These are phyloP conservation scores for Psilocybe mexicana DNA, from an alignment of 1,284 basidiomycete genomes.

Conservation along the genomic window DNA sequence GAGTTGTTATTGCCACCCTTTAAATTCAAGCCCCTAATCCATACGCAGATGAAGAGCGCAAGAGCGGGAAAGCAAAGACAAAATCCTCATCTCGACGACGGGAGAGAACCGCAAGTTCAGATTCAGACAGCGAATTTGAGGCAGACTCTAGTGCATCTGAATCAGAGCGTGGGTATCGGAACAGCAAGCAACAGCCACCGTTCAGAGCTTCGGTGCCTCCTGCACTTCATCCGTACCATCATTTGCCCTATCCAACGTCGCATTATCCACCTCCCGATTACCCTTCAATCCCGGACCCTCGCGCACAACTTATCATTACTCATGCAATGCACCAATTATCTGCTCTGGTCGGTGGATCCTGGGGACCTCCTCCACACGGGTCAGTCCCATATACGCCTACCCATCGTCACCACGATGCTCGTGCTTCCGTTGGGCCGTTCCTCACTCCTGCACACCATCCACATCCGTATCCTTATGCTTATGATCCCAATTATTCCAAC, in stretches of 20 bases:
- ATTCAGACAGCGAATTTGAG: constrained; percentile 7
- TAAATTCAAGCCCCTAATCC: neutral
- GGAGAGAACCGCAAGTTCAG: neutral
- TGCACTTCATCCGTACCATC: constrained; percentile 23
- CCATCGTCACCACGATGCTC: constrained; percentile 16
- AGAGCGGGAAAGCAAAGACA: neutral
- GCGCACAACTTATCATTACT: constrained; percentile 36
- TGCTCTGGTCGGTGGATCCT: constrained; percentile 29
- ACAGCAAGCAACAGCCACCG: constrained; percentile 1
- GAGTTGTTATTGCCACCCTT: neutral
- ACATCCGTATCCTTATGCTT: constrained; percentile 39
- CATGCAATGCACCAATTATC: constrained; percentile 41
- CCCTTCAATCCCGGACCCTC: constrained; percentile 33
- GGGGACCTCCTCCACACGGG: constrained; percentile 26
- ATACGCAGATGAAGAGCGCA: neutral
- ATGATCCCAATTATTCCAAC: constrained; percentile 42
- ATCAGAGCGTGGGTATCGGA: neutral
- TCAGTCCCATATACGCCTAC: constrained; percentile 33
- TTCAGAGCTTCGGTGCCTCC: constrained; percentile 3
- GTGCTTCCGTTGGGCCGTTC: constrained; percentile 14
- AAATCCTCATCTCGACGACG: constrained; percentile 4
- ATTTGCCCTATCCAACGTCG: constrained; percentile 1
- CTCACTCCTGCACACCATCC: constrained; percentile 41
- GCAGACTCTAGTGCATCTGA: constrained; percentile 13
- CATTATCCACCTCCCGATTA: constrained; percentile 24